Conservation (phyloP, 768 basidiomycete species). For the Suillus hirtellus region DNA sequence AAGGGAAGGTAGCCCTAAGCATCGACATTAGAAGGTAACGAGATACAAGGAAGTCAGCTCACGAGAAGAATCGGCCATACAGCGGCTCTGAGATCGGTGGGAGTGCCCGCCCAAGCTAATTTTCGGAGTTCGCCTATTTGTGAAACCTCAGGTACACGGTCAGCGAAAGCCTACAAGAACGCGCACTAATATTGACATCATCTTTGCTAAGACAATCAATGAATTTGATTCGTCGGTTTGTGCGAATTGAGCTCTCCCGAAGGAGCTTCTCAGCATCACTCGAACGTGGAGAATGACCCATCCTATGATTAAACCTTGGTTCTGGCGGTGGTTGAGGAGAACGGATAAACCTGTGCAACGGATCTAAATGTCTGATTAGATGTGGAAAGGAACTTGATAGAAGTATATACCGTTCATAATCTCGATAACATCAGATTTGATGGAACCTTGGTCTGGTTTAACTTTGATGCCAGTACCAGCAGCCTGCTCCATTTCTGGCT, state of each 20-base stretch:
- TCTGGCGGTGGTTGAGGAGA: conserved; percentile 27
- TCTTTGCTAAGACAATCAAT: conserved; percentile 72
- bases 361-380: conserved; percentile 49
- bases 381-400: conserved; percentile 19
- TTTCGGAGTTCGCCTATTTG: conserved; percentile 76
- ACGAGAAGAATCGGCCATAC: conserved; percentile 95
- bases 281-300: conserved; percentile 20
- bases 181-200: conserved; percentile 66
- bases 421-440: conserved; percentile 71
- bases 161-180: conserved; percentile 12
- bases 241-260: conserved; percentile 75
- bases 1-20: conserved; percentile 91
- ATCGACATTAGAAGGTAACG: conserved; percentile 12
- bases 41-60: conserved; percentile 27
- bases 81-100: conserved; percentile 81
- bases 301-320: conserved; percentile 13
- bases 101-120: conserved; percentile 94
- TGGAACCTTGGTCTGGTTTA: conserved; percentile 45
- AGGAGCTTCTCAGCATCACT: conserved; percentile 56
- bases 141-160: conserved; percentile 3
- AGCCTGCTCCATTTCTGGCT: conserved; percentile 48
- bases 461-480: conserved; percentile 36
- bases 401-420: conserved; percentile 68
- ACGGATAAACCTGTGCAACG: conserved; percentile 53
- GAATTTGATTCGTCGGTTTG: conserved; percentile 80